phyloP scores from a whole-genome alignment of 2,329 filamentous ascomycete genomes.

The Huntiella bhutanensis region DNA sequence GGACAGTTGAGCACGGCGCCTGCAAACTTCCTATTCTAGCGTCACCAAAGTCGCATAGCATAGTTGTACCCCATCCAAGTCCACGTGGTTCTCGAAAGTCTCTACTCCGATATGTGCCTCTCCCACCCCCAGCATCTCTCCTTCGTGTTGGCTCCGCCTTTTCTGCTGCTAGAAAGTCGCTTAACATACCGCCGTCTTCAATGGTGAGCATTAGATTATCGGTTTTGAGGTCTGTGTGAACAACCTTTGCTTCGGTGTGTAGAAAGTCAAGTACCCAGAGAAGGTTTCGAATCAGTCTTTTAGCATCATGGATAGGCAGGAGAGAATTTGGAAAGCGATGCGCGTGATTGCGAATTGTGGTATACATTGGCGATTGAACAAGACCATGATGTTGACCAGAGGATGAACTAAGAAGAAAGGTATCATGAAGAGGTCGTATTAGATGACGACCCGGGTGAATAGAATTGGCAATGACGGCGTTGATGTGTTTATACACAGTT shows the following conservation, averaged over 20 bases:
- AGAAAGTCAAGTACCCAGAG: slow-evolving; percentile 10
- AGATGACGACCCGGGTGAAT: slow-evolving; percentile 6
- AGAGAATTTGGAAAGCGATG: slow-evolving; percentile 2
- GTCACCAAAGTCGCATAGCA: slow-evolving; percentile 10
- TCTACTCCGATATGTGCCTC: slow-evolving; percentile 3
- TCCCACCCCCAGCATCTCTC: neutral
- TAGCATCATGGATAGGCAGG: slow-evolving; percentile 1
- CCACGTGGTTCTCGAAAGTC: slow-evolving; percentile 3
- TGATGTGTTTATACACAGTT: slow-evolving; percentile 5
- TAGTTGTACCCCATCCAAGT: neutral
- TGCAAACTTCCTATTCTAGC: slow-evolving; percentile 6
- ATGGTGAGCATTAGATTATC: slow-evolving; percentile 11
- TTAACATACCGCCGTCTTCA: slow-evolving; percentile 9
- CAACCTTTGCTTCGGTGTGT: slow-evolving; percentile 7
- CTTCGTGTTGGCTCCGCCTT: slow-evolving; percentile 2
- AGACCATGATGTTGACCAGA: slow-evolving; percentile 6
- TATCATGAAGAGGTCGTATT: slow-evolving; percentile 6
- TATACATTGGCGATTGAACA: slow-evolving; percentile 8
- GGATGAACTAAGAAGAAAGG: neutral
- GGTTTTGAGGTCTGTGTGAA: slow-evolving; percentile 10
- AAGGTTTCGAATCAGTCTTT: slow-evolving; percentile 3
- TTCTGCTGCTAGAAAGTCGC: slow-evolving; percentile 7
- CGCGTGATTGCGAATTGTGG: slow-evolving; percentile 5
- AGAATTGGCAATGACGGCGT: neutral
- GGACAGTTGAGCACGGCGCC: slow-evolving; percentile 3